Base-by-base conservation (phyloP, 208 protist species). In the Trypanosoma scelopori region DNA sequence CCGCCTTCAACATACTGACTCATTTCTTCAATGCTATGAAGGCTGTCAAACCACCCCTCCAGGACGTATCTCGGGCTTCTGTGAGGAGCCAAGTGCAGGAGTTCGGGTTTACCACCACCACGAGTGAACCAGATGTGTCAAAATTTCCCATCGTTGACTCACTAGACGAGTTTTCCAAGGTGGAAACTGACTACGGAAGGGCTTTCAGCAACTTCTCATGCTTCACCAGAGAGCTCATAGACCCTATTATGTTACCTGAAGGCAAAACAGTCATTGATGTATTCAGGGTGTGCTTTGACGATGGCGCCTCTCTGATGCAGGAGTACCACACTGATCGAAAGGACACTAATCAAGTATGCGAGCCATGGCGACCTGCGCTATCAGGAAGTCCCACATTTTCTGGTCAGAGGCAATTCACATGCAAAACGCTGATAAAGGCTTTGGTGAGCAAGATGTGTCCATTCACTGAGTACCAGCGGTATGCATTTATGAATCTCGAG, bases 381-480 rank as follows among this genome's bases (percentile, higher is more conserved):
- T 63, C 49, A 27, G 76, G 78, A 27, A 74, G 76, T 45, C 73
- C 71, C 1, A 22, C 37, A 42, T 87, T 80, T 68, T 70, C 71
- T 49, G 84, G 84, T 18, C 79, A 86, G 69, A 76, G 84, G 47
- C 25, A 65, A 47, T 84, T 87, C 43, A 76, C 59, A 37, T 87
- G 80, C 65, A 82, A 66, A 61, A 87, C 81, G 39, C 58, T 76
- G 30, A 71, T 86, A 58, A 81, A 77, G 65, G 74, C 75, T 61
- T 68, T 86, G 71, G 72, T 86, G 69, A 61, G 55, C 50, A 86
- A 85, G 67, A 56, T 59, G 20, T 90, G 78, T 69, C 32, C 55
- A 25, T 85, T 76, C 59, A 74, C 69, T 46, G 78, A 90, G 69
- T 87, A 85, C 62, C 70, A 90, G 58, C 74, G 81, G 27, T 90